phyloP scores from a whole-genome alignment of 116 monocot genomes.

The Cymodocea nodosa region DNA sequence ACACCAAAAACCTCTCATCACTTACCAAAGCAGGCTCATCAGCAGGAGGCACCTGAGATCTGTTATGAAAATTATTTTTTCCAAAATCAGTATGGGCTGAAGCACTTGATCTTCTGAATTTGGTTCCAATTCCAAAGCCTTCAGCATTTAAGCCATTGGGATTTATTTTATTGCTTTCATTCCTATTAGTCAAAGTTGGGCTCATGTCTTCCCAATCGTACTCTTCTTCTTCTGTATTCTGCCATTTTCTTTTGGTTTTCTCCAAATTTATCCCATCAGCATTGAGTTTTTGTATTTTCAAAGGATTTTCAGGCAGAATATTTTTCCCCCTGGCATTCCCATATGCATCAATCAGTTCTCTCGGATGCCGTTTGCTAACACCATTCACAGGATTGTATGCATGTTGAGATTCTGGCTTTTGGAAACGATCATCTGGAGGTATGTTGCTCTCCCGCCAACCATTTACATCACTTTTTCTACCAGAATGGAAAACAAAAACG shows the following conservation, averaged over 20 bases:
- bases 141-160: conserved; percentile 14
- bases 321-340: conserved; percentile 48
- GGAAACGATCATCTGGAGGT: conserved; percentile 14
- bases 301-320: conserved; percentile 26
- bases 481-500: conserved; percentile 1
- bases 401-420: conserved; percentile 8
- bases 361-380: conserved; percentile 30
- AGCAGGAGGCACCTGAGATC: conserved; percentile 15
- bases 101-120: conserved; percentile 21
- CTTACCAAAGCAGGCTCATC: conserved; percentile 24
- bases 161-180: conserved; percentile 21
- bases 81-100: conserved; percentile 30
- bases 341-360: conserved; percentile 82
- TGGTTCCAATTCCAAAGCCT: conserved; percentile 13
- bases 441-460: conserved; percentile 23
- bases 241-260: conserved; percentile 41
- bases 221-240: conserved; percentile 85
- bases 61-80: conserved; percentile 20
- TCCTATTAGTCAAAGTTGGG: conserved; percentile 44
- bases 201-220: conserved; percentile 97
- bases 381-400: conserved; percentile 20
- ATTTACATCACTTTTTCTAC: conserved; percentile 25
- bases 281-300: conserved; percentile 39
- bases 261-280: conserved; percentile 30
- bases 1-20: conserved; percentile 34